These are phyloP conservation scores for Spizellomyces sp. DNA, from an alignment of 192 early-diverging fungal genomes.

Conservation along the genomic window DNA sequence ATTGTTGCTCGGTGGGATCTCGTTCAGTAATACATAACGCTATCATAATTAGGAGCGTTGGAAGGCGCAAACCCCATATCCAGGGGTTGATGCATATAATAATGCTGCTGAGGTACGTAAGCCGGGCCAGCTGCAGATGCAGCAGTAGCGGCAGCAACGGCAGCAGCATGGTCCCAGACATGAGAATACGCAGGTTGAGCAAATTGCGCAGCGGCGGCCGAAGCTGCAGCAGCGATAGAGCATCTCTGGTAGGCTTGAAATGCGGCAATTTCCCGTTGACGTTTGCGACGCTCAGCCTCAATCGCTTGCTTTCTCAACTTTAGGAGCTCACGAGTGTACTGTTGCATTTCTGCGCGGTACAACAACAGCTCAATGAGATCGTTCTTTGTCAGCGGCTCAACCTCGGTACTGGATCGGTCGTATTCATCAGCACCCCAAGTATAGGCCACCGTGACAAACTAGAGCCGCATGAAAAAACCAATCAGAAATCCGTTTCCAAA, in stretches of 20 bases:
- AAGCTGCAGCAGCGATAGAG: slow-evolving; percentile 15
- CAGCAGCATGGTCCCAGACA: slow-evolving; percentile 2
- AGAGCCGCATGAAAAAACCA: not conserved
- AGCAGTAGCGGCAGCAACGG: not conserved
- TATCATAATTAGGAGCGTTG: no score
- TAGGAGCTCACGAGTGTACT: slow-evolving; percentile 14
- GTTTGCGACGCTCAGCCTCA: slow-evolving; percentile 22
- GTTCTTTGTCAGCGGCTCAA: slow-evolving; percentile 23
- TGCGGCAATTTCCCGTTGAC: slow-evolving; percentile 23
- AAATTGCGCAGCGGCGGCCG: slow-evolving; percentile 2
- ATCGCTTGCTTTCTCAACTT: slow-evolving; percentile 16
- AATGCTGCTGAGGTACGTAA: no score
- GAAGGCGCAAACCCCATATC: no score
- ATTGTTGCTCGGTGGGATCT: no score
- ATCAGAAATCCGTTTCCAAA: not conserved
- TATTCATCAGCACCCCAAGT: slow-evolving; percentile 31
- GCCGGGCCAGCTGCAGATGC: not conserved
- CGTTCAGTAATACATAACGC: no score
- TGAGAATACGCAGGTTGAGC: not conserved
- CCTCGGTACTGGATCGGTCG: slow-evolving; percentile 29
- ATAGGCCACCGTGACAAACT: slow-evolving; percentile 32
- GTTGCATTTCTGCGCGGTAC: slow-evolving; percentile 37
- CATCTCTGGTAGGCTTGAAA: slow-evolving; percentile 14
- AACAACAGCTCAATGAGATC: slow-evolving; percentile 35
- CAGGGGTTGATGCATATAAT: no score